Base-by-base conservation (phyloP, 179 eudicot species). In the Spergularia azorica region DNA sequence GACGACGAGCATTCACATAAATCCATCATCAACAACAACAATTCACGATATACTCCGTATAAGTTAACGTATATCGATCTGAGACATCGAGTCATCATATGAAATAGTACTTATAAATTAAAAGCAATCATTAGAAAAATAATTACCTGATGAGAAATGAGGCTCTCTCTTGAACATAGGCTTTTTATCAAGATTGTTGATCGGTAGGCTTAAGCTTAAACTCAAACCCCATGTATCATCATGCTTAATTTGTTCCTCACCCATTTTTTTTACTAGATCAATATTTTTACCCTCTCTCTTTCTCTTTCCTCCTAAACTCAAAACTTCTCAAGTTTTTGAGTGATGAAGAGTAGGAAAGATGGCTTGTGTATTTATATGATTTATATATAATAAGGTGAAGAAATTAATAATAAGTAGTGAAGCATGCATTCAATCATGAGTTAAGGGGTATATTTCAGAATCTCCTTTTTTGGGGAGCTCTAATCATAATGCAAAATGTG, bases 181-280 rank as follows among this genome's bases (percentile, higher is more conserved):
- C 12, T 59, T 74, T 3, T 75, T 43, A 57, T 58, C 77, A 55
- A 26, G 75, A 7, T 78, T 79, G 55, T 79, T 72, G 70, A 78
- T 81, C 48, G 85, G 84, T 71, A 82, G 86, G 75, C 83, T 82
- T 62, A 89, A 80, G 82, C 93, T 90, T 77, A 91, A 87, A 72
- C 90, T 88, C 76, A 89, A 84, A 18, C 81, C 88, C 79, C 88
- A 86, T 38, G 84, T 79, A 77, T 88, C 93, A 75, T 71, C 76
- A 26, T 26, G 32, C 18, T 80, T 86, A 14, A 54, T 55, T 12
- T 77, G 79, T 69, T 68, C 87, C 67, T 81, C 84, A 14, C 72
- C 72, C 86, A 70, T 76, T 16, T 75, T 61, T 74, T 48, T 72
- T 57, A 65, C 67, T 67, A 75, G 75, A n/a, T 72, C 36, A 61